phyloP scores from a whole-genome alignment of 140 eudicot genomes.

The Cichorium intybus region DNA sequence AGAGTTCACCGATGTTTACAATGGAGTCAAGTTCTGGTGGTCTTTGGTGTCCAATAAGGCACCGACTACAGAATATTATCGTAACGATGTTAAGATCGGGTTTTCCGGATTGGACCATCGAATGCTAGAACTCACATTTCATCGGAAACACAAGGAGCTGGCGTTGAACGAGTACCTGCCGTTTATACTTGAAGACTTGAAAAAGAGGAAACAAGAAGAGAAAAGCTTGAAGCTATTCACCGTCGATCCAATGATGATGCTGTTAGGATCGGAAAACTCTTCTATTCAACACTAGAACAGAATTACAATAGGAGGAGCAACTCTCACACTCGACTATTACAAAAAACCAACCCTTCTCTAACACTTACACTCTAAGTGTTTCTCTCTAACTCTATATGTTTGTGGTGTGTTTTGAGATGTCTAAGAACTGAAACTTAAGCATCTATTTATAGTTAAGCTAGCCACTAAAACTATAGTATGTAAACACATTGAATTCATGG shows the following conservation, averaged over 20 bases:
- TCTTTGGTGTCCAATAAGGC: constrained; percentile 10
- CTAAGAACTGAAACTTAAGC: too few species aligned
- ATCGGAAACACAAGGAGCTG: constrained; percentile 4
- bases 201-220: constrained; percentile 20
- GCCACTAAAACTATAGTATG: too few species aligned
- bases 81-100: background rate
- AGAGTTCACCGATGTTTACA: constrained; percentile 27
- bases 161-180: constrained; percentile 35
- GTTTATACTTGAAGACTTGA: constrained; percentile 20
- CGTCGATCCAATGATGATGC: constrained; percentile 7
- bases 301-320: too few species aligned
- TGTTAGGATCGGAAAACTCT: too few species aligned
- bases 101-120: constrained; percentile 23
- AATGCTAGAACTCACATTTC: constrained; percentile 38
- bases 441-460: too few species aligned
- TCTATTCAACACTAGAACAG: too few species aligned
- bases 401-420: too few species aligned
- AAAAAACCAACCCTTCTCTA: too few species aligned
- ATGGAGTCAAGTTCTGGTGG: constrained; percentile 34
- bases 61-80: constrained; percentile 13
- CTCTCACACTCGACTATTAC: too few species aligned
- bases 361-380: too few species aligned
- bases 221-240: constrained; percentile 29
- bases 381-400: too few species aligned
- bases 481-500: too few species aligned